These are phyloP conservation scores for Xanthoceras sorbifolium DNA, from an alignment of 345 rosid genomes.

Conservation along the genomic window DNA sequence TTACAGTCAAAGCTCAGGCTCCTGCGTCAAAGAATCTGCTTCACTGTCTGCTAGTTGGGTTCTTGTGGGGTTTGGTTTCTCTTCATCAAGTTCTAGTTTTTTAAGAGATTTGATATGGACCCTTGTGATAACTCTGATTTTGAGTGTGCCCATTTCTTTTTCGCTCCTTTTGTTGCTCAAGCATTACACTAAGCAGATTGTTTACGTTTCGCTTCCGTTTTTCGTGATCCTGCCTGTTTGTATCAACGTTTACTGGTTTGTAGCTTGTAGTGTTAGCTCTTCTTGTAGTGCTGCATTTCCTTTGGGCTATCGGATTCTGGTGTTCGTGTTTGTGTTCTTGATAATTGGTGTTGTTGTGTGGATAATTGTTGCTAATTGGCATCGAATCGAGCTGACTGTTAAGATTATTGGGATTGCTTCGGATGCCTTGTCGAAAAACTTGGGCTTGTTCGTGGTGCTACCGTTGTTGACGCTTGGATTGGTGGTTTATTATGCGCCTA, in stretches of 20 bases:
- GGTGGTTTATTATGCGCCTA: constrained; percentile 63
- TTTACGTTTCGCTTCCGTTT: constrained; percentile 77
- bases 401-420: constrained; percentile 77
- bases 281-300: constrained; percentile 72
- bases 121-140: constrained; percentile 59
- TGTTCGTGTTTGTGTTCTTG: constrained; percentile 66
- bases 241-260: constrained; percentile 87
- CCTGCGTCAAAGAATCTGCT: constrained; percentile 52
- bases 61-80: constrained; percentile 8
- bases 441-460: constrained; percentile 65
- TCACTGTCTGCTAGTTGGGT: constrained; percentile 27
- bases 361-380: constrained; percentile 85
- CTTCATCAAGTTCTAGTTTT: constrained; percentile 40
- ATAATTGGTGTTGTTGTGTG: constrained; percentile 70
- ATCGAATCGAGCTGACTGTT: constrained; percentile 73
- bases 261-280: constrained; percentile 73
- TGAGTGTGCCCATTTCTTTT: constrained; percentile 76
- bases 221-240: constrained; percentile 66
- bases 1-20: constrained; percentile 52
- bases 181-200: constrained; percentile 83
- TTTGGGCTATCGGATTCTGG: constrained; percentile 64
- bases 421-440: constrained; percentile 70
- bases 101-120: constrained; percentile 59
- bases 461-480: constrained; percentile 65
- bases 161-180: constrained; percentile 66